A percentile compares a stretch with the other conserved stretches of the same genome.
These are phyloP conservation scores for Austropuccinia psidii DNA, from an alignment of 1,284 basidiomycete genomes.

Conservation along the genomic window DNA sequence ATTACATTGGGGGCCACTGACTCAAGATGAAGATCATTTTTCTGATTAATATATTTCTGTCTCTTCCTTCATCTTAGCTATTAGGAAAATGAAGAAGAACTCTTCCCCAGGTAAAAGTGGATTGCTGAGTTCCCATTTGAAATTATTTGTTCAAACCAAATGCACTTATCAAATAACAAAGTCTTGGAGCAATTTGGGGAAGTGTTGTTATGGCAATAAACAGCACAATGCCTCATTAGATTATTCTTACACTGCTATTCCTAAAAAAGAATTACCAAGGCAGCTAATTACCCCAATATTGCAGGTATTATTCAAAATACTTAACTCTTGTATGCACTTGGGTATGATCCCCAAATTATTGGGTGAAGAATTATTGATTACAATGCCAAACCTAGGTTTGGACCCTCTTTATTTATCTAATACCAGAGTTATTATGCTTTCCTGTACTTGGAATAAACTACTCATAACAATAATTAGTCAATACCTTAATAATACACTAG, in stretches of 20 bases:
- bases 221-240: background rate
- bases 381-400: background rate
- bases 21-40: too few relatives aligned
- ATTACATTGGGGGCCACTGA: too few relatives aligned
- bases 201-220: background rate
- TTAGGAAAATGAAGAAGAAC: background rate
- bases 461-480: background rate
- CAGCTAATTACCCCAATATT: background rate
- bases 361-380: constrained; percentile 9
- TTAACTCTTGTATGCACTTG: background rate
- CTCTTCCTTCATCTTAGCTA: background rate
- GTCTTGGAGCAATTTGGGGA: background rate
- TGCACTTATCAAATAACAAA: background rate
- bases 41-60: too few relatives aligned
- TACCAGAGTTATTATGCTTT: constrained; percentile 2
- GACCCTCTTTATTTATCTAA: background rate
- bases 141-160: constrained; percentile 13
- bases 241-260: background rate
- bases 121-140: background rate
- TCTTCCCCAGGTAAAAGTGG: background rate
- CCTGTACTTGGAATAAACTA: constrained; percentile 2
- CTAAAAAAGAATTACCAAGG: background rate
- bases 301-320: background rate
- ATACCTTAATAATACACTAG: background rate
- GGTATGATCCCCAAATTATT: background rate